These are phyloP conservation scores for Chrysosporium keratinophilum DNA, from an alignment of 2,329 filamentous ascomycete genomes.

Conservation along the genomic window DNA sequence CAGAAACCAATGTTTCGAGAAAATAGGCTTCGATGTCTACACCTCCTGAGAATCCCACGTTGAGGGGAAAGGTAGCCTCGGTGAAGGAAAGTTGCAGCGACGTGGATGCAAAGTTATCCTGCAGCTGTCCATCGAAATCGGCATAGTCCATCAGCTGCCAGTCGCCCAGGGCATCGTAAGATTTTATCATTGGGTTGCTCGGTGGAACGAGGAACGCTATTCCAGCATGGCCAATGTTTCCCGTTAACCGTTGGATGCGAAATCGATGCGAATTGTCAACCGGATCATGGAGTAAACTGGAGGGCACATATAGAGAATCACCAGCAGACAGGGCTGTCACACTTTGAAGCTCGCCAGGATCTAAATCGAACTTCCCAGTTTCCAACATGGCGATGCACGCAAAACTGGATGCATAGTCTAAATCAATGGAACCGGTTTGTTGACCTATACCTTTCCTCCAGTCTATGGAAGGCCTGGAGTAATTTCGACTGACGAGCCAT, in stretches of 20 bases:
- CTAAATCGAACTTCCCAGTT: neutral
- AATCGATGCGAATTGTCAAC: neutral
- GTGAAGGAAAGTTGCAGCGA: conserved; percentile 22
- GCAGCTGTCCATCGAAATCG: conserved; percentile 16
- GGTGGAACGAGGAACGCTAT: conserved; percentile 16
- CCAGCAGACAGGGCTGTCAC: neutral
- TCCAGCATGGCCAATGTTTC: conserved; percentile 18
- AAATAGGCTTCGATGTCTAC: conserved; percentile 16
- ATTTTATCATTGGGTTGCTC: conserved; percentile 7
- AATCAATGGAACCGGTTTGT: no score
- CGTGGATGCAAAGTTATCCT: conserved; percentile 17
- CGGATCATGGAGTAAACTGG: neutral
- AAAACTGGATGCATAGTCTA: no score
- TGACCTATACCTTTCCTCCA: no score
- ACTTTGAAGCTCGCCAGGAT: neutral
- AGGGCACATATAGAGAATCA: conserved; percentile 6
- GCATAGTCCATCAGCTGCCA: conserved; percentile 16
- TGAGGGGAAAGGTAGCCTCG: conserved; percentile 14
- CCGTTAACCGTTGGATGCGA: conserved; percentile 1
- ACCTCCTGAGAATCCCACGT: conserved; percentile 10
- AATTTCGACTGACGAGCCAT: no score
- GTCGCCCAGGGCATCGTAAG: neutral
- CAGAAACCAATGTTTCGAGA: conserved; percentile 17
- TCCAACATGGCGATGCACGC: conserved; percentile 5
- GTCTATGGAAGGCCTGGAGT: no score